Evolutionary conservation across 2,329 filamentous ascomycete genomes (phyloP).

Genomic region (Calonectria multiphialidica): DNA sequence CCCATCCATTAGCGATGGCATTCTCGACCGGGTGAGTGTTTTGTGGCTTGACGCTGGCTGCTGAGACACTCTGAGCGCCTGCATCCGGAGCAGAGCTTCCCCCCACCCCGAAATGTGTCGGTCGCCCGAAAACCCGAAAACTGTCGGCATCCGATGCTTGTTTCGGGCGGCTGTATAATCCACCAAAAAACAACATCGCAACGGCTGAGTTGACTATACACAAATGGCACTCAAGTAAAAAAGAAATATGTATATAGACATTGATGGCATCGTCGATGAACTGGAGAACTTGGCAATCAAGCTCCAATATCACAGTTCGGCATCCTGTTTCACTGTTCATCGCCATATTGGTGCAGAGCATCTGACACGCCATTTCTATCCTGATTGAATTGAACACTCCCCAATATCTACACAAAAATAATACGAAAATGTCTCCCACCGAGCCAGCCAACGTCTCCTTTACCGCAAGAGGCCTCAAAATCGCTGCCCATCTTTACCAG

Average conservation of each 20-base stretch:
- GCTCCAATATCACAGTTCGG: background rate
- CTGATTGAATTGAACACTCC: background rate
- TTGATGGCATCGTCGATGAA: background rate
- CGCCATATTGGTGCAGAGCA: background rate
- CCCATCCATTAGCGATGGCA: background rate
- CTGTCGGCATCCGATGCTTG: background rate
- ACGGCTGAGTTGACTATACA: background rate
- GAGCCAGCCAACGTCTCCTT: slow-evolving; percentile 14
- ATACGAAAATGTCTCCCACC: background rate
- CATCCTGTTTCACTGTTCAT: background rate
- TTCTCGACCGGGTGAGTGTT: background rate
- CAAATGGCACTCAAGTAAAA: background rate
- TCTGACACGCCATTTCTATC: background rate
- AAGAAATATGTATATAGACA: background rate
- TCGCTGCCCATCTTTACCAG: slow-evolving; percentile 24
- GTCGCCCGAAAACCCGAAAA: slow-evolving; percentile 6
- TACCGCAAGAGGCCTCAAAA: slow-evolving; percentile 5
- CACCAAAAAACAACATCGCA: background rate
- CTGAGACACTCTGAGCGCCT: background rate
- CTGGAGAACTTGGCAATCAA: background rate
- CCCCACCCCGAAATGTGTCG: slow-evolving; percentile 18
- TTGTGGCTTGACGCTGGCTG: background rate
- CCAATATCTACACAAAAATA: background rate
- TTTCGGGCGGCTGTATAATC: background rate
- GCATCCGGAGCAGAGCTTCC: background rate